Evolutionary conservation across 225 moss, liverwort and hornwort genomes (phyloP).

Genomic region (Pseudisothecium myosuroides): DNA sequence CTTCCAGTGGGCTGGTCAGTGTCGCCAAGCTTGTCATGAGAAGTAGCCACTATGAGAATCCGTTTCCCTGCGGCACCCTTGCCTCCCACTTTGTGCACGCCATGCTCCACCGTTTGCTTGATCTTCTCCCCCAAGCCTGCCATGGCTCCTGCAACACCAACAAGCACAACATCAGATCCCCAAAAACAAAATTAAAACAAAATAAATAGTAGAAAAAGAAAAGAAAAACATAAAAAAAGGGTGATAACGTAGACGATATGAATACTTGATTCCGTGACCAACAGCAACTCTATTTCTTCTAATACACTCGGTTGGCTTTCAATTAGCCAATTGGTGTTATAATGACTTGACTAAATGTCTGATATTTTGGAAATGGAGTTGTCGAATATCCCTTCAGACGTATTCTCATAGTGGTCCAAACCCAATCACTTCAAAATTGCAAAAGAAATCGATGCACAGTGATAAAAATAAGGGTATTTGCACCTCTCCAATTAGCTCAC

Average conservation of each 20-base stretch:
- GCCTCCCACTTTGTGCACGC: not conserved
- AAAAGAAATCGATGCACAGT: not conserved
- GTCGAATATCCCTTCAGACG: not conserved
- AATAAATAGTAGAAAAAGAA: not conserved
- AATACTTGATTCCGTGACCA: not conserved
- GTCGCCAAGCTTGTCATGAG: conserved; percentile 29
- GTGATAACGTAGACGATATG: no score
- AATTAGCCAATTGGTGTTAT: not conserved
- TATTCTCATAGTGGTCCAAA: not conserved
- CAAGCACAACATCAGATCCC: not conserved
- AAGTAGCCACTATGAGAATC: conserved; percentile 68
- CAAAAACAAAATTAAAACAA: not conserved
- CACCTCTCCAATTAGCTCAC: not conserved
- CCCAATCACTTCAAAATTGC: not conserved
- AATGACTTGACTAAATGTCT: not conserved
- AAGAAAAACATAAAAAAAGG: not conserved
- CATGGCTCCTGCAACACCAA: conserved; percentile 1
- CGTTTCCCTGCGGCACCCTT: conserved; percentile 37
- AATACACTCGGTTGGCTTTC: not conserved
- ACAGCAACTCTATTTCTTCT: not conserved
- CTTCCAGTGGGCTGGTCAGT: conserved; percentile 30
- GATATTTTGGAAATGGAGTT: no score
- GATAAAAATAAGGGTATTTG: not conserved
- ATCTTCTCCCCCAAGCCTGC: conserved; percentile 22
- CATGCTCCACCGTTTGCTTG: conserved; percentile 14